Evolutionary conservation across 495 filamentous ascomycete genomes (phyloP).

Genomic region (Penicillium salamii): DNA sequence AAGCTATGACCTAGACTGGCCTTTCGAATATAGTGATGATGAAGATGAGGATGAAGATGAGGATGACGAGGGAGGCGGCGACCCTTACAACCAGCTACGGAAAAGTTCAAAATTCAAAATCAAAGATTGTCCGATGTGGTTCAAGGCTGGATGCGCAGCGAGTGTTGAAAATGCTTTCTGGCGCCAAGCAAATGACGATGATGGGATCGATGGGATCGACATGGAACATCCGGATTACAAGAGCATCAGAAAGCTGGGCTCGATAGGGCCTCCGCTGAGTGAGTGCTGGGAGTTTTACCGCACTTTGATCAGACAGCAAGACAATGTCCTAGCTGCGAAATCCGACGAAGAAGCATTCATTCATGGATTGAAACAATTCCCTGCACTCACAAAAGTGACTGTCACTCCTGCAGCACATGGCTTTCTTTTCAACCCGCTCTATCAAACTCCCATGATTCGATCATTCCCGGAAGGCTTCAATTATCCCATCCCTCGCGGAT

Average conservation of each 20-base stretch:
- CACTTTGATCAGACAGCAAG: conserved; percentile 5
- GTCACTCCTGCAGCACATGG: conserved; percentile 24
- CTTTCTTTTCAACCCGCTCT: conserved; percentile 16
- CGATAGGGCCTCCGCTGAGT: not conserved
- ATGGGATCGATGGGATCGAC: conserved; percentile 1
- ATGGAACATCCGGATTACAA: conserved; percentile 1
- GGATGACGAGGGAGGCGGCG: conserved; percentile 5
- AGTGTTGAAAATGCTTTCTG: not conserved
- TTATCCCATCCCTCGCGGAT: conserved; percentile 20
- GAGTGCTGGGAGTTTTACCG: conserved; percentile 7
- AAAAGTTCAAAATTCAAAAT: conserved; percentile 8
- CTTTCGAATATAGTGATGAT: not conserved
- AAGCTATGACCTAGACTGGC: conserved; percentile 1
- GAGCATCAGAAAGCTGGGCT: conserved; percentile 1
- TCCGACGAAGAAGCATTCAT: conserved; percentile 11
- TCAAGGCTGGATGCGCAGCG: conserved; percentile 7
- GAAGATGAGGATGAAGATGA: not conserved
- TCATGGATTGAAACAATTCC: conserved; percentile 17
- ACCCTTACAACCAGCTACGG: conserved; percentile 3
- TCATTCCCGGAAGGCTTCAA: conserved; percentile 19
- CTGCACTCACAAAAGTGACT: conserved; percentile 17
- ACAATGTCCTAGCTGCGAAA: conserved; percentile 2
- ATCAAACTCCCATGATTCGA: conserved; percentile 25
- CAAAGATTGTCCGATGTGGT: conserved; percentile 10
- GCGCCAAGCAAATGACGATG: not conserved